A percentile compares a stretch with the other conserved stretches of the same genome.
phyloP scores from a whole-genome alignment of 1,139 yeast genomes.

The Yamadazyma trypodendri region DNA sequence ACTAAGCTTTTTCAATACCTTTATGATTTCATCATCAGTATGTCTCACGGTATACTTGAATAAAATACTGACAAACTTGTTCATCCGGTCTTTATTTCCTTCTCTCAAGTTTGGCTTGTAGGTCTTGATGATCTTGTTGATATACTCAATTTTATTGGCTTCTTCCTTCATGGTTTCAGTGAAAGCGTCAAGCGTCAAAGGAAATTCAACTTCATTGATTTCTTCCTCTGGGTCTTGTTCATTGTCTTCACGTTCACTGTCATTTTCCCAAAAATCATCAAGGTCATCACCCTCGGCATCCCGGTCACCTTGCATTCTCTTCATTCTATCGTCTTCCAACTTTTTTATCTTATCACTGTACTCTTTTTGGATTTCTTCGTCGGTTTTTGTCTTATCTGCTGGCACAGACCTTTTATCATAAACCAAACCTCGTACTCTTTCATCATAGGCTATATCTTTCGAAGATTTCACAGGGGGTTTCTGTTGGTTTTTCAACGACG shows the following conservation, averaged over 20 bases:
- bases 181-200: constrained; percentile 57
- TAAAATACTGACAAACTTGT: constrained; percentile 60
- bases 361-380: constrained; percentile 75
- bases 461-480: constrained; percentile 33
- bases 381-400: constrained; percentile 93
- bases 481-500: constrained; percentile 8
- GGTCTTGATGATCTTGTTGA: constrained; percentile 55
- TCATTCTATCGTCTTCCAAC: constrained; percentile 72
- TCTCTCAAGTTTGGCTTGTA: constrained; percentile 77
- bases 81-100: constrained; percentile 79
- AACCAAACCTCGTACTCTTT: constrained; percentile 72
- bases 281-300: constrained; percentile 69
- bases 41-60: constrained; percentile 51
- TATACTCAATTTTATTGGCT: constrained; percentile 34
- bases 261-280: constrained; percentile 61
- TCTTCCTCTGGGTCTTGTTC: constrained; percentile 27
- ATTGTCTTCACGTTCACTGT: constrained; percentile 33
- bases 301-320: constrained; percentile 82
- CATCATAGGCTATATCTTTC: constrained; percentile 66
- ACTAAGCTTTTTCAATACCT: constrained; percentile 58
- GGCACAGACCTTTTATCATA: constrained; percentile 90
- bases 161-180: constrained; percentile 42
- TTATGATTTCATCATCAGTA: constrained; percentile 29
- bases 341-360: constrained; percentile 63
- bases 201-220: constrained; percentile 18